These are phyloP conservation scores for Stagonosporopsis vannaccii DNA, from an alignment of 2,329 filamentous ascomycete genomes.

Conservation along the genomic window DNA sequence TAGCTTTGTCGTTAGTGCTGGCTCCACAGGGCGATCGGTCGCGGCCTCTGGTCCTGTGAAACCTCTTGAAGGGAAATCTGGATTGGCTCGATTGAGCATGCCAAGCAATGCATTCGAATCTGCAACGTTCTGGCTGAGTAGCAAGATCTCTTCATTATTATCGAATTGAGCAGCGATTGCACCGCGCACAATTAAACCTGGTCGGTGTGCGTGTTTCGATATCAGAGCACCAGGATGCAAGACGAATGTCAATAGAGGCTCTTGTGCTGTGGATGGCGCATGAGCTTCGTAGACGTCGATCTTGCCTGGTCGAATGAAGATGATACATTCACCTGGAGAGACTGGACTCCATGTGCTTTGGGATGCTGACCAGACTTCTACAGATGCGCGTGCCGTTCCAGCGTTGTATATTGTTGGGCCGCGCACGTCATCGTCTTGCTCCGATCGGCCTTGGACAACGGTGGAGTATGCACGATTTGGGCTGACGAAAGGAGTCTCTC, in stretches of 20 bases:
- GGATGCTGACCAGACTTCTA: constrained; percentile 27
- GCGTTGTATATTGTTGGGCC: constrained; percentile 13
- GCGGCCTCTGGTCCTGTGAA: neutral
- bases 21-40: neutral
- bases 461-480: constrained; percentile 23
- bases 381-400: constrained; percentile 25
- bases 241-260: constrained; percentile 22
- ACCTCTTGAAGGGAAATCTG: neutral
- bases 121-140: constrained; percentile 5
- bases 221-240: constrained; percentile 9
- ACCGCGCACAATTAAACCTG: constrained; percentile 14
- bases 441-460: constrained; percentile 3
- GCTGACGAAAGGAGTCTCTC: constrained; percentile 30
- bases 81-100: constrained; percentile 12
- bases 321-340: constrained; percentile 21
- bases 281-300: constrained; percentile 26
- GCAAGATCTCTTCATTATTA: constrained; percentile 9
- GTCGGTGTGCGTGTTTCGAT: neutral
- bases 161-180: neutral
- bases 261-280: constrained; percentile 8
- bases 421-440: constrained; percentile 8
- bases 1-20: neutral
- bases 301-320: constrained; percentile 26
- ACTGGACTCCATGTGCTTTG: constrained; percentile 21
- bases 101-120: constrained; percentile 13